A percentile compares a stretch with the other conserved stretches of the same genome.
These are phyloP conservation scores for Phytophthora sp. DNA, from an alignment of 352 stramenopile species.

Conservation along the genomic window DNA sequence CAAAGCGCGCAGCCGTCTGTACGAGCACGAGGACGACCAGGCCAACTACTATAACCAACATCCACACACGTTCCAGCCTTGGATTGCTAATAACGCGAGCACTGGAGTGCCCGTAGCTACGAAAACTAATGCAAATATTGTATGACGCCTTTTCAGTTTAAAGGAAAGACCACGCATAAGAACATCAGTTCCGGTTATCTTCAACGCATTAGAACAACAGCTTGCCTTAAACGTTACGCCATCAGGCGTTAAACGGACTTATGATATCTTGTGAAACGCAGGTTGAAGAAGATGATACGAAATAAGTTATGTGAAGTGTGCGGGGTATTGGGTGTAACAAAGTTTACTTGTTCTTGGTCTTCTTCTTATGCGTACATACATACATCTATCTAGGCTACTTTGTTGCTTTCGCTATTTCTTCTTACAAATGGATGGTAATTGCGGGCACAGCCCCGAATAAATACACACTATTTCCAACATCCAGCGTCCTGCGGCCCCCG, in stretches of 20 bases:
- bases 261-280: too few species aligned
- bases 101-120: slow-evolving; percentile 4
- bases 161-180: not conserved
- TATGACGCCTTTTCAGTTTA: slow-evolving; percentile 5
- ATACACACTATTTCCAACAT: slow-evolving; percentile 40
- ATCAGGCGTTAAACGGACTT: too few species aligned
- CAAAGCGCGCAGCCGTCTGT: slow-evolving; percentile 49
- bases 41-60: slow-evolving; percentile 43
- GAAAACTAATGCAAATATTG: slow-evolving; percentile 24
- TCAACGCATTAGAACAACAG: not conserved
- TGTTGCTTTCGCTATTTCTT: slow-evolving; percentile 19
- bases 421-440: slow-evolving; percentile 37
- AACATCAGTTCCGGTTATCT: slow-evolving; percentile 1
- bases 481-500: slow-evolving; percentile 28
- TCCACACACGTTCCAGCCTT: slow-evolving; percentile 11
- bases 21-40: slow-evolving; percentile 49
- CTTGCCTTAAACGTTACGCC: not conserved
- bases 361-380: slow-evolving; percentile 36
- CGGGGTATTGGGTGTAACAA: too few species aligned
- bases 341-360: slow-evolving; percentile 18
- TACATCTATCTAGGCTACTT: slow-evolving; percentile 29
- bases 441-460: slow-evolving; percentile 42
- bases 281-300: too few species aligned
- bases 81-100: slow-evolving; percentile 3
- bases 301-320: too few species aligned